Percentiles rank a stretch among this genome's conserved stretches.
Evolutionary conservation across 2,329 filamentous ascomycete species (phyloP).

Genomic region (Bipolaris gigantea): DNA sequence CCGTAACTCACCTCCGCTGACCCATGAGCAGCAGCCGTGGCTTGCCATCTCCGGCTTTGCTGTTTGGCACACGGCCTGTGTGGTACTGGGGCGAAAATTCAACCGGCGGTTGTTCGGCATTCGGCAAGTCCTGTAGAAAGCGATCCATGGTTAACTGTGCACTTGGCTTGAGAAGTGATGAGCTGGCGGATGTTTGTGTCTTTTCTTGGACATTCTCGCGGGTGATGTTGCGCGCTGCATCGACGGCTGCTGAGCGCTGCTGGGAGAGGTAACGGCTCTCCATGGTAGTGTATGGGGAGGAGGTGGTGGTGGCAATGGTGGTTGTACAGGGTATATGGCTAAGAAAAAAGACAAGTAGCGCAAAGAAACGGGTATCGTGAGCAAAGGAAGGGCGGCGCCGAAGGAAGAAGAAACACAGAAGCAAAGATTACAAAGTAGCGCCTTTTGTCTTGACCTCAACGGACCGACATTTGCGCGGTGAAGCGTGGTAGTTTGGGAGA

Average conservation of each 20-base stretch:
- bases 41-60: slow-evolving; percentile 64
- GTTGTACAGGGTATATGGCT: slow-evolving; percentile 39
- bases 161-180: slow-evolving; percentile 42
- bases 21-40: slow-evolving; percentile 93
- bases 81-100: slow-evolving; percentile 46
- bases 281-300: slow-evolving; percentile 26
- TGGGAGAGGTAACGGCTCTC: slow-evolving; percentile 28
- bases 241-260: slow-evolving; percentile 24
- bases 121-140: slow-evolving; percentile 48
- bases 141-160: slow-evolving; percentile 49
- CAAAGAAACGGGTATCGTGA: slow-evolving; percentile 14
- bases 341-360: slow-evolving; percentile 15
- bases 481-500: slow-evolving; percentile 27
- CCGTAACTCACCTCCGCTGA: slow-evolving; percentile 71
- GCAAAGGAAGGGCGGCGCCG: slow-evolving; percentile 9
- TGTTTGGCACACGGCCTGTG: slow-evolving; percentile 50
- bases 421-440: slow-evolving; percentile 9
- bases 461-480: slow-evolving; percentile 34
- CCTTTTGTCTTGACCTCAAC: slow-evolving; percentile 24
- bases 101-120: slow-evolving; percentile 45
- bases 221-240: slow-evolving; percentile 17
- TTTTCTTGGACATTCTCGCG: slow-evolving; percentile 19
- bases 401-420: slow-evolving; percentile 4
- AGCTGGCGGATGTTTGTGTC: slow-evolving; percentile 22
- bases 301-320: slow-evolving; percentile 17